Percentiles rank a stretch among this genome's conserved stretches.
These are phyloP conservation scores for Deuterostichococcus epilithicus DNA, from an alignment of 139 green algal species.

Conservation along the genomic window DNA sequence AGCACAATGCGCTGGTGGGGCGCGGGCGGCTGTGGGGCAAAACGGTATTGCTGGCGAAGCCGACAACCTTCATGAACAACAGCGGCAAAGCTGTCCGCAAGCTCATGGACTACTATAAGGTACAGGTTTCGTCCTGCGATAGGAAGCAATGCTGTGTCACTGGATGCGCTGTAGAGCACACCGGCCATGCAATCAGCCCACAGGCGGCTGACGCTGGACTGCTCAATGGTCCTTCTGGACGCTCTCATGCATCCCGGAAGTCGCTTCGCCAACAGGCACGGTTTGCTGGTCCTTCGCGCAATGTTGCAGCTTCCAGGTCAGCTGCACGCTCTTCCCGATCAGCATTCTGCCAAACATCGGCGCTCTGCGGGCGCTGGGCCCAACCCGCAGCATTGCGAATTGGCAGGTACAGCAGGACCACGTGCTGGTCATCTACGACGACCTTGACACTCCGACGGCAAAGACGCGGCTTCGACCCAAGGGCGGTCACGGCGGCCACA, in stretches of 20 bases:
- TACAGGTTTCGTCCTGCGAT: constrained; percentile 30
- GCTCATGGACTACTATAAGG: constrained; percentile 70
- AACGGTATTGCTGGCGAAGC: constrained; percentile 77
- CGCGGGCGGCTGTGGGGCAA: constrained; percentile 34
- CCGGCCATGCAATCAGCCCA: neutral
- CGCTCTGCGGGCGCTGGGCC: too few relatives aligned
- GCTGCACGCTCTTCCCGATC: too few relatives aligned
- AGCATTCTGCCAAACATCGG: too few relatives aligned
- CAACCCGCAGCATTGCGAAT: neutral
- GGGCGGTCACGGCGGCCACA: constrained; percentile 91
- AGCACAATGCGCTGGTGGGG: constrained; percentile 66
- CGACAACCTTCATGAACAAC: constrained; percentile 91
- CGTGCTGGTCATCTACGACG: constrained; percentile 81
- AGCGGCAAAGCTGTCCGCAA: constrained; percentile 71
- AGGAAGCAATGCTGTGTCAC: too few relatives aligned
- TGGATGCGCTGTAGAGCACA: neutral
- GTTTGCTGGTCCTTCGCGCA: too few relatives aligned
- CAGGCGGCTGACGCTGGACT: neutral
- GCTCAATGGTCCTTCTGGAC: too few relatives aligned
- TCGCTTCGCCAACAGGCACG: too few relatives aligned
- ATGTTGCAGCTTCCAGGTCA: too few relatives aligned
- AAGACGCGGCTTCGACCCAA: constrained; percentile 61
- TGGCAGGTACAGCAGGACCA: constrained; percentile 10
- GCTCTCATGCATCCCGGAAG: too few relatives aligned
- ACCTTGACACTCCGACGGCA: constrained; percentile 69